A percentile compares a stretch with the other conserved stretches of the same genome.
Evolutionary conservation across 2,329 filamentous ascomycete species (phyloP).

Genomic region (Macrophomina tecta): DNA sequence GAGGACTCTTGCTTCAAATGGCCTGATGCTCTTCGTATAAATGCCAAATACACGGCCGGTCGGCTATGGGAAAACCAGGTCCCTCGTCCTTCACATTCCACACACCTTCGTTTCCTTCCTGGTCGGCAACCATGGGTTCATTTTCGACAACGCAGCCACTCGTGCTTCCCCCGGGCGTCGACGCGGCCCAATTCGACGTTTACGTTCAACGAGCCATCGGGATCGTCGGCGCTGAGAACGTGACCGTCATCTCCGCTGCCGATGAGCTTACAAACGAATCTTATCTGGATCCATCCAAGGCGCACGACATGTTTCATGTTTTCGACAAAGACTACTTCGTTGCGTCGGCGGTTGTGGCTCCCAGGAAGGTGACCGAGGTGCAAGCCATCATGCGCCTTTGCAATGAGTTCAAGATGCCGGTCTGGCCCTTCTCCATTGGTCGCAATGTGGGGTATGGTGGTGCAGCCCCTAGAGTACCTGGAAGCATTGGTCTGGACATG

Average conservation of each 20-base stretch:
- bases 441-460: conserved; percentile 60
- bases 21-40: neutral
- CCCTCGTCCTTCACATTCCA: neutral
- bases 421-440: conserved; percentile 46
- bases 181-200: conserved; percentile 10
- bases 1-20: neutral
- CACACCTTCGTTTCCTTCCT: neutral
- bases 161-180: conserved; percentile 14
- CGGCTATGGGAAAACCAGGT: too few relatives aligned
- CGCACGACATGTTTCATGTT: conserved; percentile 52
- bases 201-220: neutral
- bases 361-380: conserved; percentile 49
- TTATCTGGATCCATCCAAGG: conserved; percentile 32
- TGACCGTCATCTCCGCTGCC: conserved; percentile 9
- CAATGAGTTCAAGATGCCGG: conserved; percentile 42
- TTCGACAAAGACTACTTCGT: conserved; percentile 52
- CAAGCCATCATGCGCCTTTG: conserved; percentile 41
- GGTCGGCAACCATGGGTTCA: neutral
- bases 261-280: conserved; percentile 31
- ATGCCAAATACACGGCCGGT: neutral
- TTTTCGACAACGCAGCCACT: neutral
- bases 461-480: conserved; percentile 53
- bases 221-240: conserved; percentile 27
- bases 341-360: conserved; percentile 52
- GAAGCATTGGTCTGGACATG: conserved; percentile 55